These are phyloP conservation scores for Kokia cookei DNA, from an alignment of 441 rosid species.

Conservation along the genomic window DNA sequence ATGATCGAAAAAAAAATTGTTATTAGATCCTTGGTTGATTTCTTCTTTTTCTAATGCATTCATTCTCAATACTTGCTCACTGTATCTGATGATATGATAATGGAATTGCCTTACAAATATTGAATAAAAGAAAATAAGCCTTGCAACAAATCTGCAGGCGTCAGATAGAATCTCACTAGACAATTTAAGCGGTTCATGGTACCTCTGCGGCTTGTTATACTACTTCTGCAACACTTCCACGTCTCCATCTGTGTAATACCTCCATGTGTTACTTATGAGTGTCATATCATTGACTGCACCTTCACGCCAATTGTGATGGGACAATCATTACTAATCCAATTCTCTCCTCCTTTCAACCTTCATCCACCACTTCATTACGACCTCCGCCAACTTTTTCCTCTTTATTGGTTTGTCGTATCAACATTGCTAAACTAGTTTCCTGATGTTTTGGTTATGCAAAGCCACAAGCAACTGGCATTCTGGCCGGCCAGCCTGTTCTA, in stretches of 20 bases:
- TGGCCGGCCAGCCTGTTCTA: neutral
- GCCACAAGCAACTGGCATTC: neutral
- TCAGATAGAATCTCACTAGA: neutral
- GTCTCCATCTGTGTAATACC: no score
- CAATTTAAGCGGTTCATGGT: neutral
- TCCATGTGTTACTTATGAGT: no score
- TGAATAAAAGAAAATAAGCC: neutral
- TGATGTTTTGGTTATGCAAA: neutral
- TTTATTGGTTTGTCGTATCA: no score
- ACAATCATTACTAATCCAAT: no score
- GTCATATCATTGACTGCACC: no score
- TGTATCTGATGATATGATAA: neutral
- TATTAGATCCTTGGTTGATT: neutral
- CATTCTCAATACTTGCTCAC: neutral
- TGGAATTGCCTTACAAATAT: neutral
- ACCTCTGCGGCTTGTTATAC: no score
- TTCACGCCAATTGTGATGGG: no score
- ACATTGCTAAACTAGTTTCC: neutral
- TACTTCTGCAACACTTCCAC: no score
- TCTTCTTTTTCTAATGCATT: neutral
- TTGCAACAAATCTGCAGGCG: neutral
- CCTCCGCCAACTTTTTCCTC: no score
- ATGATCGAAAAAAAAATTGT: neutral
- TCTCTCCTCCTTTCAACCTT: no score
- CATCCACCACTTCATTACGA: no score